Evolutionary conservation across 2,329 filamentous ascomycete genomes (phyloP).

Genomic region (Botrytis tulipae): DNA sequence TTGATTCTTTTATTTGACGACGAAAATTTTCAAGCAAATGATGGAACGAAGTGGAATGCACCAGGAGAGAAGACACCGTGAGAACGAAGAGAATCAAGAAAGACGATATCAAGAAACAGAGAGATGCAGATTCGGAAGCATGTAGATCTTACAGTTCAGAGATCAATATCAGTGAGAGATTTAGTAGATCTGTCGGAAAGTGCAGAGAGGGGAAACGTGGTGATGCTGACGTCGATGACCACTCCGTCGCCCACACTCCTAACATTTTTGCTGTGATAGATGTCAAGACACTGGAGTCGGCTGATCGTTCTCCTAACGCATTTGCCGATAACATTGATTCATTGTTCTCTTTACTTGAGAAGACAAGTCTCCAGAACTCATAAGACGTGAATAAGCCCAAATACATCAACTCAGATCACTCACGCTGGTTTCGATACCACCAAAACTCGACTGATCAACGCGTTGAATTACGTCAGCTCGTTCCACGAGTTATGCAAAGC

Average conservation of each 20-base stretch:
- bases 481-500: background rate
- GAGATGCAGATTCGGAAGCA: background rate
- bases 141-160: background rate
- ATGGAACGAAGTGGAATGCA: background rate
- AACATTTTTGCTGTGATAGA: too few species aligned
- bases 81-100: background rate
- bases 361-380: background rate
- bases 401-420: background rate
- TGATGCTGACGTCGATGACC: too few species aligned
- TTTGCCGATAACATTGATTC: too few species aligned
- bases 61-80: background rate
- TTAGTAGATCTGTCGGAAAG: too few species aligned
- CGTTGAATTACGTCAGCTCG: background rate
- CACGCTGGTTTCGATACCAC: background rate
- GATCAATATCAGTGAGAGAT: background rate
- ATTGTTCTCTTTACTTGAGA: background rate
- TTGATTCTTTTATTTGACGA: background rate
- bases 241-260: background rate
- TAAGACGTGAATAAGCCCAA: accelerated
- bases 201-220: too few species aligned
- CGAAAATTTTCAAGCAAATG: background rate
- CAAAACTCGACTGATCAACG: background rate
- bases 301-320: too few species aligned
- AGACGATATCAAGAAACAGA: background rate
- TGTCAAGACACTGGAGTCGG: background rate